A percentile compares a stretch with the other conserved stretches of the same genome.
phyloP scores from a whole-genome alignment of 2,329 filamentous ascomycete species.

The Graphiopsis chlorocephala region DNA sequence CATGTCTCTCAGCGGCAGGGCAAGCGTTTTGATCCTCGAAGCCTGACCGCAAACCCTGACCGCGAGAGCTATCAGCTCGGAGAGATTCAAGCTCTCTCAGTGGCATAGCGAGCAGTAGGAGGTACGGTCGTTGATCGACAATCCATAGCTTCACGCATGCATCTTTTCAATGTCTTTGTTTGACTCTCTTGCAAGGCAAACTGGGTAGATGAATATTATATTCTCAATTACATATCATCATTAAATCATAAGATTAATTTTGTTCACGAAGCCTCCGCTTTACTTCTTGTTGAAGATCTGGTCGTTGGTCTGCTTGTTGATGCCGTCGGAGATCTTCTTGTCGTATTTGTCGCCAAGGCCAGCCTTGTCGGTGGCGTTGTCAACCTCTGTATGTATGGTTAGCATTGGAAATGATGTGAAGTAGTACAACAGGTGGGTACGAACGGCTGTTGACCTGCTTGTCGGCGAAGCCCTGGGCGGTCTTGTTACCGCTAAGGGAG shows the following conservation, averaged over 20 bases:
- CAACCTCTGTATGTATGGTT: conserved; percentile 17
- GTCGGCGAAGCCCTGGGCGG: conserved; percentile 20
- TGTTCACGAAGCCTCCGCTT: not conserved
- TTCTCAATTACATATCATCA: not conserved
- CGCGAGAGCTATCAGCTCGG: too few species aligned
- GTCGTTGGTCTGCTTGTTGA: conserved; percentile 24
- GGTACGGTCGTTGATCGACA: too few species aligned
- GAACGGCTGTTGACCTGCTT: conserved; percentile 19
- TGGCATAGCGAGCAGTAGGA: too few species aligned
- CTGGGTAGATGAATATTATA: not conserved
- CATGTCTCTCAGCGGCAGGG: too few species aligned
- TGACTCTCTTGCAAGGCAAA: not conserved
- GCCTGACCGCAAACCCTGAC: too few species aligned
- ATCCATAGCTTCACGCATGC: not conserved
- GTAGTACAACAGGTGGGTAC: not conserved
- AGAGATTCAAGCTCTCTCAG: too few species aligned
- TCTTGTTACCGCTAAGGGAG: conserved; percentile 18
- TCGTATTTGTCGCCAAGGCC: conserved; percentile 28
- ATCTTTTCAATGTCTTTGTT: not conserved
- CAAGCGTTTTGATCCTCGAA: too few species aligned
- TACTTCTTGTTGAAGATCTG: conserved; percentile 11
- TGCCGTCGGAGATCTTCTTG: conserved; percentile 25
- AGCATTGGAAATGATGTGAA: not conserved
- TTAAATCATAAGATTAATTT: not conserved
- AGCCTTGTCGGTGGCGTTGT: conserved; percentile 22